A percentile compares a stretch with the other conserved stretches of the same genome.
Conservation (phyloP, 2,329 filamentous ascomycete species). For the Didymella keratinophila region DNA sequence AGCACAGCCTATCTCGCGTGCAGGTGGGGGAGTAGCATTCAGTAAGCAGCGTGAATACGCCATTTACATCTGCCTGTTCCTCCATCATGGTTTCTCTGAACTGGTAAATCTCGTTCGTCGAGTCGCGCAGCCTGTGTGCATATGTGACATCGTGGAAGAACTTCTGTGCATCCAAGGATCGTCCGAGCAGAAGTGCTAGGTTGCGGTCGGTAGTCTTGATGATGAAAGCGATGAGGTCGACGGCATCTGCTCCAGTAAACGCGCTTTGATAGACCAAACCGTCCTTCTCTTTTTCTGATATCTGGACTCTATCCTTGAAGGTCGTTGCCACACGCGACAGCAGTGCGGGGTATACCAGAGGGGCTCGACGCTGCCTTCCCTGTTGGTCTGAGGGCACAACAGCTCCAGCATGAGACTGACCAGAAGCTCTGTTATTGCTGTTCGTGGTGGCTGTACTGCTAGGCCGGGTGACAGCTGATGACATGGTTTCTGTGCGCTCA, state of each 20-base stretch:
- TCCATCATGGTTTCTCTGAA: slow-evolving; percentile 94
- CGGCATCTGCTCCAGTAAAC: slow-evolving; percentile 93
- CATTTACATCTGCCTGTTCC: slow-evolving; percentile 84
- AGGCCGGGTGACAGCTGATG: slow-evolving; percentile 55
- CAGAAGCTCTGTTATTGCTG: slow-evolving; percentile 49
- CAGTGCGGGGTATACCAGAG: slow-evolving; percentile 91
- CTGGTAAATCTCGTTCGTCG: slow-evolving; percentile 93
- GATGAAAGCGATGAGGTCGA: slow-evolving; percentile 94
- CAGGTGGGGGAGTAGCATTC: slow-evolving; percentile 99
- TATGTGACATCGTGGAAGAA: slow-evolving; percentile 99
- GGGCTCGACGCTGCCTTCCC: slow-evolving; percentile 67
- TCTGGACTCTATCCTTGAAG: slow-evolving; percentile 86
- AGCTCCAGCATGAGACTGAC: slow-evolving; percentile 52
- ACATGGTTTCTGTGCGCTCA: slow-evolving; percentile 66
- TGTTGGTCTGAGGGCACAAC: slow-evolving; percentile 55
- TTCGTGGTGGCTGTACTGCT: slow-evolving; percentile 48
- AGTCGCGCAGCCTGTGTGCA: slow-evolving; percentile 92
- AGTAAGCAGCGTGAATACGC: slow-evolving; percentile 93
- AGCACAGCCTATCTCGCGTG: slow-evolving; percentile 92
- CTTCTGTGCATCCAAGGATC: slow-evolving; percentile 95
- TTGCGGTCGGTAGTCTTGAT: slow-evolving; percentile 98
- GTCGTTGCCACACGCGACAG: slow-evolving; percentile 92
- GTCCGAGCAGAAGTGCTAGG: slow-evolving; percentile 85
- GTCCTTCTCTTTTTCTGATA: slow-evolving; percentile 93
- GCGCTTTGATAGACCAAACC: slow-evolving; percentile 96